Evolutionary conservation across 305 asterid genomes (phyloP), one percentile per base, ranked within the genome.

Genomic region (Fraxinus albicans): DNA sequence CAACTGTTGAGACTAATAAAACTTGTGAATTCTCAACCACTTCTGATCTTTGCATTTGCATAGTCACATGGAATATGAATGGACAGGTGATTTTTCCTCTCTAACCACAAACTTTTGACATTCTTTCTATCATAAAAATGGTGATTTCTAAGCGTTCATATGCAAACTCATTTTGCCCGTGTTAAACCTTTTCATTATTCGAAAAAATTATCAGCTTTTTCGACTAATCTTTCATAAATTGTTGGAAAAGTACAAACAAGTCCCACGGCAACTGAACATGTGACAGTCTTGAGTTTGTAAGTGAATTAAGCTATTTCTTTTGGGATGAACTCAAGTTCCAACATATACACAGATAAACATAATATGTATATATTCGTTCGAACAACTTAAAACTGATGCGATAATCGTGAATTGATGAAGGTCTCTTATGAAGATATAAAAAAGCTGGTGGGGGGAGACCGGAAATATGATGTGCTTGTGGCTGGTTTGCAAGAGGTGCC

Each of bases 401-500:
- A 15, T 13, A 25, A 23, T 36, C 27, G 0, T 79, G 35, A 7
- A 31, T 63, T 58, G 0, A 10, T 78, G 84, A 87, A 91, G 95
- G 92, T 81, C 17, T 80, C 80, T 2, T 44, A 86, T 35, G 93
- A 91, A 78, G 97, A 93, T 67, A 77, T 93, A 73, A 73, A 74
- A 70, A 90, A 84, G 83, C 80, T 93, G 78, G 91, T 91, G 17
- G 92, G 91, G 8, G 83, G 76, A 50, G 91, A 88, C 21, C 84
- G 87, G 79, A 89, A 89, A 83, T 90, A 82, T 42, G 94, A 91
- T 83, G 82, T 93, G 35, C 85, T 93, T 0, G 95, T 91, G 79
- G 84, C 92, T 73, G 97, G 97, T 35, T 86, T 93, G 87, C 97
- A 93, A 80, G 97, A 93, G 75, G 97, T 85, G 76, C 94, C 97